phyloP scores from a whole-genome alignment of 2,329 filamentous ascomycete species.

The Hypoxylon sp. region DNA sequence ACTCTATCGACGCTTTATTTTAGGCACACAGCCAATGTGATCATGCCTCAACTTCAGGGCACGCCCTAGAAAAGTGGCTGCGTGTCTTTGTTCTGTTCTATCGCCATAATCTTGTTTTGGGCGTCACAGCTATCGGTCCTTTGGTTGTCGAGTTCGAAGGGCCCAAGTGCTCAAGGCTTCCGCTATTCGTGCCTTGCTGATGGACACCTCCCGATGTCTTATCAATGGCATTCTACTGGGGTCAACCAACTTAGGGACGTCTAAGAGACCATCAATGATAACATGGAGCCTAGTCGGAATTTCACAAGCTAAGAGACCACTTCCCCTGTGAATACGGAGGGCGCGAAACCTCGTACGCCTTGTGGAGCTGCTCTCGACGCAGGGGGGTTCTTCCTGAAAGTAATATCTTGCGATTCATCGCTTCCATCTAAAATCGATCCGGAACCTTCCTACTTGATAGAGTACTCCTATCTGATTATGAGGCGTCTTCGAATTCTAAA shows the following conservation, averaged over 20 bases:
- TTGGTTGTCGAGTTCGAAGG: neutral
- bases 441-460: neutral
- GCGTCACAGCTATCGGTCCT: neutral
- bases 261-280: neutral
- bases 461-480: neutral
- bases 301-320: neutral
- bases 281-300: neutral
- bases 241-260: neutral
- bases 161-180: neutral
- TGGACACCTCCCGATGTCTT: constrained; percentile 1
- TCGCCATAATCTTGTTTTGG: neutral
- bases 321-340: neutral
- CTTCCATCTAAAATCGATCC: neutral
- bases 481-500: neutral
- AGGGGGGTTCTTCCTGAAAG: neutral
- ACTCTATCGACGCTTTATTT: constrained; percentile 5
- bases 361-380: neutral
- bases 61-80: neutral
- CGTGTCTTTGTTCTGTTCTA: neutral
- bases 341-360: neutral
- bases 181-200: constrained; percentile 9
- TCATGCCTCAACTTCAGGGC: constrained; percentile 1
- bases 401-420: neutral
- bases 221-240: neutral
- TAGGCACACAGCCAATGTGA: neutral